Evolutionary conservation across 495 filamentous ascomycete genomes (phyloP).

Genomic region (Venustampulla echinocandica): DNA sequence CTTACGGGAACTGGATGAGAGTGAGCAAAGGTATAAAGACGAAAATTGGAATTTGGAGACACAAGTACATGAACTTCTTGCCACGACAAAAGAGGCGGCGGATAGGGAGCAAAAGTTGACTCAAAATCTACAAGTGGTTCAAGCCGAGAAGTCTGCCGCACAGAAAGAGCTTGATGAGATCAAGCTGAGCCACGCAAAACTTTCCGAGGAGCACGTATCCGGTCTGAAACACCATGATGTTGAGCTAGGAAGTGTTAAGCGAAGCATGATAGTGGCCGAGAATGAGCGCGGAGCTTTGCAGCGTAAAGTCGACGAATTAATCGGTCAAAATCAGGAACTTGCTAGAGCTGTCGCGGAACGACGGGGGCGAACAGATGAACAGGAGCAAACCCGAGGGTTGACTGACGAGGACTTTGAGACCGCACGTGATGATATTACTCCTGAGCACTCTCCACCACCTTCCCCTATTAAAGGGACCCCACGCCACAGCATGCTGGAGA

Average conservation of each 20-base stretch:
- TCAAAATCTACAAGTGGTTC: constrained; percentile 55
- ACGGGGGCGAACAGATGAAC: constrained; percentile 58
- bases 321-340: constrained; percentile 78
- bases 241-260: constrained; percentile 70
- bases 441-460: constrained; percentile 81
- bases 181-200: constrained; percentile 64
- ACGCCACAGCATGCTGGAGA: constrained; percentile 79
- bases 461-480: constrained; percentile 88
- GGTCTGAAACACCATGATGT: constrained; percentile 77
- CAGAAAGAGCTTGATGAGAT: constrained; percentile 86
- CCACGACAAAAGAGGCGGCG: constrained; percentile 57
- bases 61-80: constrained; percentile 70
- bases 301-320: constrained; percentile 76
- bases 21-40: constrained; percentile 90
- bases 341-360: constrained; percentile 66
- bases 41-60: constrained; percentile 97
- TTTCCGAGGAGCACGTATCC: constrained; percentile 68
- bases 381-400: constrained; percentile 46
- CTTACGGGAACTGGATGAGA: constrained; percentile 76
- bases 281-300: constrained; percentile 65
- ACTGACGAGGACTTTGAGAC: constrained; percentile 56
- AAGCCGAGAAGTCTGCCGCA: constrained; percentile 63
- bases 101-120: constrained; percentile 75
- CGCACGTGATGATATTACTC: constrained; percentile 60
- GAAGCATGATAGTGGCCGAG: constrained; percentile 65